These are phyloP conservation scores for Erythrobasidium hasegawianum DNA, from an alignment of 1,284 basidiomycete species.

Conservation along the genomic window DNA sequence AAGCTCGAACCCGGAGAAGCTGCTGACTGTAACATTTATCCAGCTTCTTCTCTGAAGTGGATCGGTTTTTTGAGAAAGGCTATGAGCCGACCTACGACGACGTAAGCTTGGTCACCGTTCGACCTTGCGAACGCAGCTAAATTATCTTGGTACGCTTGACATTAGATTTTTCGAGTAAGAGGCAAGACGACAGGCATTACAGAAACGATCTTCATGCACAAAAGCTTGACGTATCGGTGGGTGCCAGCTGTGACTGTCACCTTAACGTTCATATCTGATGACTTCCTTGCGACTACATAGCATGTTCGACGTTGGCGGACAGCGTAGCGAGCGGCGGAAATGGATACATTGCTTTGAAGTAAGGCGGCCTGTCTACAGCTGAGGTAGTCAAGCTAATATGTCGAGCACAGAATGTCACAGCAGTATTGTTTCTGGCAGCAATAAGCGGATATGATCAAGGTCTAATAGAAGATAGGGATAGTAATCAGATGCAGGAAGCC, in stretches of 20 bases:
- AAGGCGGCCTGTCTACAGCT: neutral
- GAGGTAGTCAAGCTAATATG: neutral
- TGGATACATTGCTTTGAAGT: conserved; percentile 54
- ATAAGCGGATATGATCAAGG: conserved; percentile 85
- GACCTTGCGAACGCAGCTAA: conserved; percentile 51
- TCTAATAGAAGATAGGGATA: conserved; percentile 81
- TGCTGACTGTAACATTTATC: conserved; percentile 24
- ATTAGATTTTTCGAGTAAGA: conserved; percentile 71
- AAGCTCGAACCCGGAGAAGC: neutral
- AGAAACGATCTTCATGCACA: conserved; percentile 73
- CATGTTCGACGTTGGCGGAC: conserved; percentile 86
- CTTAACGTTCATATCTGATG: neutral
- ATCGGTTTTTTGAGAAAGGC: conserved; percentile 34
- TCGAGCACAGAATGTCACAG: conserved; percentile 53
- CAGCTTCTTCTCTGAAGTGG: conserved; percentile 67
- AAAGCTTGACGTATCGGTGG: conserved; percentile 41
- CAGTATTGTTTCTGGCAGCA: conserved; percentile 77
- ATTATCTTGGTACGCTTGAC: conserved; percentile 9
- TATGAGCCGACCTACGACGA: conserved; percentile 70
- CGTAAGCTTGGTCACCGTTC: conserved; percentile 14
- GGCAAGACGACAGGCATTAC: conserved; percentile 89
- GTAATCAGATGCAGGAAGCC: conserved; percentile 51
- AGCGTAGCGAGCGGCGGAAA: conserved; percentile 80
- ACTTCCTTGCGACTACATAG: conserved; percentile 1
- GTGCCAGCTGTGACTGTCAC: neutral